A percentile compares a stretch with the other conserved stretches of the same genome.
phyloP scores from a whole-genome alignment of 306 rosid genomes.

The Acacia melanoxylon region DNA sequence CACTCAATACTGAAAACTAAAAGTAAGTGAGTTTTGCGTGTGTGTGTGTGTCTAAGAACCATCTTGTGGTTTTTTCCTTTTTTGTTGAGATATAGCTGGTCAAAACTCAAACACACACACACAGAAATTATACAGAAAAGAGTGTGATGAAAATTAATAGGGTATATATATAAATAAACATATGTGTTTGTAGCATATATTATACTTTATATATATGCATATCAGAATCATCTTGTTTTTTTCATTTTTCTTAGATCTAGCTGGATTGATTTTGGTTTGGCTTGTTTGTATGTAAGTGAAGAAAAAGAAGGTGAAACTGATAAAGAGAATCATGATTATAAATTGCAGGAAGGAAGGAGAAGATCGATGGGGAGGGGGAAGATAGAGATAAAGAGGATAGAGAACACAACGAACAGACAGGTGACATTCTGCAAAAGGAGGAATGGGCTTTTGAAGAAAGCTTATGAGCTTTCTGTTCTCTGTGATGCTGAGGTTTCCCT shows the following conservation, averaged over 20 bases:
- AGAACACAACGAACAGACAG: conserved; percentile 84
- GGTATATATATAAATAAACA: no score
- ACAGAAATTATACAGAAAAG: no score
- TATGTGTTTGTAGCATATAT: no score
- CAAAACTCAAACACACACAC: no score
- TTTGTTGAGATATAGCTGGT: no score
- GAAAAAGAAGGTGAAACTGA: no score
- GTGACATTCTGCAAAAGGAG: conserved; percentile 97
- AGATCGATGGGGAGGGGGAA: conserved; percentile 83
- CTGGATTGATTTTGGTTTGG: no score
- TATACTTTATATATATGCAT: background rate
- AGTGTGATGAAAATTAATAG: no score
- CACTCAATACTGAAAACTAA: background rate
- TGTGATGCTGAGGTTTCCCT: conserved; percentile 95
- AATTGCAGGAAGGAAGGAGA: background rate
- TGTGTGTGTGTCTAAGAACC: background rate
- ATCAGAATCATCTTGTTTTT: background rate
- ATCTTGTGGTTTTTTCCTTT: background rate
- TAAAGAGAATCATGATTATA: background rate
- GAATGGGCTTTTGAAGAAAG: conserved; percentile 89
- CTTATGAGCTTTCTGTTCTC: conserved; percentile 87
- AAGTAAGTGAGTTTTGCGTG: background rate
- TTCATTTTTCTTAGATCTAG: background rate
- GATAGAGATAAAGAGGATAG: conserved; percentile 94
- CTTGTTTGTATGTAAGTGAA: no score